Base-by-base conservation (phyloP, 192 early-diverging fungal genomes). In the Coemansia sp. region DNA sequence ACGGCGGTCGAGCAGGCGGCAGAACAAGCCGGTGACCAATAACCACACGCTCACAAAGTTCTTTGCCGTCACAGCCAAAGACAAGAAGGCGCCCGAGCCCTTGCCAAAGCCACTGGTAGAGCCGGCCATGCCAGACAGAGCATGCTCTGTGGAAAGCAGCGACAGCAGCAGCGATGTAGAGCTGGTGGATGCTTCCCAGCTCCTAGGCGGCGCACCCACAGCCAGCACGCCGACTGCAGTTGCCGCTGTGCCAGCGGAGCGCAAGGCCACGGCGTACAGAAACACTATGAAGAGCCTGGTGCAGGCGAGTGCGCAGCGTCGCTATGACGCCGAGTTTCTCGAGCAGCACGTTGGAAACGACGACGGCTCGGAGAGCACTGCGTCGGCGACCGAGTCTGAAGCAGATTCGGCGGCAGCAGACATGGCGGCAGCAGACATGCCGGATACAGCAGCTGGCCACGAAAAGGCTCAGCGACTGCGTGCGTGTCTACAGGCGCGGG, bases 231-330 rank as follows among this genome's bases (percentile, higher is more conserved):
- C 25, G 14, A 3, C 28, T 13, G 13, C n/a, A 20, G 14, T 30
- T 9, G 10, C 36, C 3, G 19, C 14, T 11, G 50, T 14, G 22
- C 53, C 41, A 30, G 24, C 28, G 3, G 27, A 33, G 25, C 36
- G 23, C 27, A 45, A 40, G 10, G 42, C 27, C 11, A 33, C 53
- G 29, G 38, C 48, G 6, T 64, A 73, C 32, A 46, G 51, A 18
- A 73, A 73, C 40, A 50, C 63, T 25, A 40, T 73, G 13, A 60
- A 73, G 45, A 53, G 49, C 13, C 55, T 73, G 17, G 70, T 66
- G 10, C 70, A 43, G n/a, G 58, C 48, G 13, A 52, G 28, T 3
- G 35, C 38, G 26, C 36, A 40, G 34, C 45, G 46, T 34, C 64
- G 53, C 23, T 66, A 73, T 59, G 44, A 62, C 28, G 27, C 58